Conservation (phyloP, 257 asterid genomes). For the Avicennia marina region DNA sequence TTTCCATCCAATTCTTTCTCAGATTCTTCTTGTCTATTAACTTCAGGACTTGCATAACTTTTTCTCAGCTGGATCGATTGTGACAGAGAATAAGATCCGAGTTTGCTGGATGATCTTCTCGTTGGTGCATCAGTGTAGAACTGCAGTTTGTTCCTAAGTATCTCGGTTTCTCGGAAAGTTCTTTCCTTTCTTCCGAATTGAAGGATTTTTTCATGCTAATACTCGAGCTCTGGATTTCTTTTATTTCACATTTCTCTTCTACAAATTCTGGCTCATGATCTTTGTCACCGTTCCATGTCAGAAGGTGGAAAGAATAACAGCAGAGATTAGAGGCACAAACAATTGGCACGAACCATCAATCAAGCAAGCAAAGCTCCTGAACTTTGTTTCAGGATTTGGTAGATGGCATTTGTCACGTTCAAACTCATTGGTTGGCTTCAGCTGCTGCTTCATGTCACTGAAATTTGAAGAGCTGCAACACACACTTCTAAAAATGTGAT, state of each 20-base stretch:
- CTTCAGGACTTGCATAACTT: constrained; percentile 42
- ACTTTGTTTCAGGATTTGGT: constrained; percentile 34
- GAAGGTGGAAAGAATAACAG: constrained; percentile 44
- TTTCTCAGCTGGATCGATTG: constrained; percentile 79
- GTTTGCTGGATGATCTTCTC: constrained; percentile 59
- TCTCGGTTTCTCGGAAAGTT: constrained; percentile 68
- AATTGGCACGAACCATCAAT: not conserved
- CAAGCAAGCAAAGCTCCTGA: too few species aligned
- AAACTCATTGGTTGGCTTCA: constrained; percentile 36
- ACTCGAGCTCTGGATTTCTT: constrained; percentile 38
- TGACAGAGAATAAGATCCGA: constrained; percentile 72
- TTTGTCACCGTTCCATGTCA: constrained; percentile 42
- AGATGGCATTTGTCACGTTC: constrained; percentile 23
- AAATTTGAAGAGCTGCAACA: constrained; percentile 30
- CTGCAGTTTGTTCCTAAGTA: constrained; percentile 51
- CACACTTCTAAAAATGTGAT: constrained; percentile 20
- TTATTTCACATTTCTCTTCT: constrained; percentile 50
- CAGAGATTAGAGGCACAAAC: not conserved
- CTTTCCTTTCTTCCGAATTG: constrained; percentile 51
- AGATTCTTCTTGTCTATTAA: constrained; percentile 52
- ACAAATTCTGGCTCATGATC: constrained; percentile 41
- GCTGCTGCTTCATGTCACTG: constrained; percentile 28
- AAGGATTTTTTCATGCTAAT: constrained; percentile 24
- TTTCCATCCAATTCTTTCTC: constrained; percentile 95
- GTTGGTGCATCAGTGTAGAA: constrained; percentile 41